These are phyloP conservation scores for Ilex paraguariensis DNA, from an alignment of 305 asterid genomes.

Conservation along the genomic window DNA sequence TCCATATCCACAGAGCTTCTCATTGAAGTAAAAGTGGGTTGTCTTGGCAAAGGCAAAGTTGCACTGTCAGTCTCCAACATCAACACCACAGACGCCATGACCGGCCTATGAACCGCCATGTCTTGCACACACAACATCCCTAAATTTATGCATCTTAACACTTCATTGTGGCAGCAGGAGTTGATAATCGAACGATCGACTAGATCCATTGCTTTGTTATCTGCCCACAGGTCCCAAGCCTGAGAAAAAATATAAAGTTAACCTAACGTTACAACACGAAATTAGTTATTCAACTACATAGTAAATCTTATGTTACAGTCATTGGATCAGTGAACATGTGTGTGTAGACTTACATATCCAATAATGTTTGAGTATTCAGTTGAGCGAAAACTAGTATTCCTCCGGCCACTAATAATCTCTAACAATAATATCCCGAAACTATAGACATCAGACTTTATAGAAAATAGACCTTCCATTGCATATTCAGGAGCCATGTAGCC, in stretches of 20 bases:
- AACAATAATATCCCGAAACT: slow-evolving; percentile 76
- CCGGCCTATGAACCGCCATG: slow-evolving; percentile 51
- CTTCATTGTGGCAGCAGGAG: slow-evolving; percentile 35
- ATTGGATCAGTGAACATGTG: neutral
- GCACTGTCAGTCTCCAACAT: slow-evolving; percentile 65
- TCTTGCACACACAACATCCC: slow-evolving; percentile 86
- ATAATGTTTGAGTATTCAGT: slow-evolving; percentile 47
- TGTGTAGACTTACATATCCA: slow-evolving; percentile 51
- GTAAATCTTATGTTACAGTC: no score
- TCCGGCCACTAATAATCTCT: slow-evolving; percentile 71
- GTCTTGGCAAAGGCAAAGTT: slow-evolving; percentile 55
- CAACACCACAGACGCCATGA: slow-evolving; percentile 64
- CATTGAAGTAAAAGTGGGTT: slow-evolving; percentile 59
- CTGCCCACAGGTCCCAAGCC: slow-evolving; percentile 88
- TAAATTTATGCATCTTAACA: slow-evolving; percentile 60
- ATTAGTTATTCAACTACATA: no score
- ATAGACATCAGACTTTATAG: slow-evolving; percentile 78
- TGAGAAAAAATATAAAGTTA: slow-evolving; percentile 17
- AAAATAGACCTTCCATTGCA: slow-evolving; percentile 90
- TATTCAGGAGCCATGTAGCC: slow-evolving; percentile 96
- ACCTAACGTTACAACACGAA: neutral
- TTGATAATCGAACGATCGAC: slow-evolving; percentile 39
- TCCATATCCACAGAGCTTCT: slow-evolving; percentile 36
- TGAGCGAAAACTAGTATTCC: slow-evolving; percentile 49
- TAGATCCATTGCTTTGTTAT: slow-evolving; percentile 45